Conservation (phyloP, 345 rosid species). For the Gossypium turneri region DNA sequence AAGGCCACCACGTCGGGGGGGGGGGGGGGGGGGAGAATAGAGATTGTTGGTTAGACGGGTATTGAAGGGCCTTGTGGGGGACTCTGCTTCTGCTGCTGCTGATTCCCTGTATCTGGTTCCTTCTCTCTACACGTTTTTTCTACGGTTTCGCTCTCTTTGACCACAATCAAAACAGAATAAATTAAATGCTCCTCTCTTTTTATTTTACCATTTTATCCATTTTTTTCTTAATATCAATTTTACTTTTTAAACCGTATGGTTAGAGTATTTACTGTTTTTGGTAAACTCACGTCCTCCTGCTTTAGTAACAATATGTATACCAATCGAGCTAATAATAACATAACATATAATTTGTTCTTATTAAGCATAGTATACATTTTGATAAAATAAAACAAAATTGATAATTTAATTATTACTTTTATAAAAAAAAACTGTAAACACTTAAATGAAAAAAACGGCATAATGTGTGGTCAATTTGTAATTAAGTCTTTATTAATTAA, state of each 20-base stretch:
- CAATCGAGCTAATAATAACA: too few relatives aligned
- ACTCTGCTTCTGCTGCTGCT: not conserved
- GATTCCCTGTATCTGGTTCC: not conserved
- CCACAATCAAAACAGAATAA: too few relatives aligned
- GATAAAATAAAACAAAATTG: too few relatives aligned
- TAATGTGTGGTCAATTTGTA: too few relatives aligned
- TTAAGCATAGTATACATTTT: too few relatives aligned
- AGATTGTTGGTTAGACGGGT: not conserved
- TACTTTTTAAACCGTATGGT: too few relatives aligned
- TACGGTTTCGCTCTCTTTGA: not conserved
- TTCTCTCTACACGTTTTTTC: not conserved
- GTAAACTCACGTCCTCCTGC: fast-evolving
- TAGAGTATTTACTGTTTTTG: fast-evolving
- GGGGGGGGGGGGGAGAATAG: not conserved
- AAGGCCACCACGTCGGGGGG: not conserved
- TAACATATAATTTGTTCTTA: too few relatives aligned
- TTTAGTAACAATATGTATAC: fast-evolving
- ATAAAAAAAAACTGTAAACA: too few relatives aligned
- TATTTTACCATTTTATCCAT: not conserved
- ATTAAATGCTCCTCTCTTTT: not conserved
- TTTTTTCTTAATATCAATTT: too few relatives aligned
- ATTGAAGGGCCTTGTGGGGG: not conserved
- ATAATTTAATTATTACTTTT: too few relatives aligned
- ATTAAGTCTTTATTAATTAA: too few relatives aligned
- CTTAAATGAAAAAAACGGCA: too few relatives aligned